Evolutionary conservation across 805 yeast species (phyloP), one percentile per base, ranked within the genome.

Genomic region (Wickerhamomyces hampshirensis): DNA sequence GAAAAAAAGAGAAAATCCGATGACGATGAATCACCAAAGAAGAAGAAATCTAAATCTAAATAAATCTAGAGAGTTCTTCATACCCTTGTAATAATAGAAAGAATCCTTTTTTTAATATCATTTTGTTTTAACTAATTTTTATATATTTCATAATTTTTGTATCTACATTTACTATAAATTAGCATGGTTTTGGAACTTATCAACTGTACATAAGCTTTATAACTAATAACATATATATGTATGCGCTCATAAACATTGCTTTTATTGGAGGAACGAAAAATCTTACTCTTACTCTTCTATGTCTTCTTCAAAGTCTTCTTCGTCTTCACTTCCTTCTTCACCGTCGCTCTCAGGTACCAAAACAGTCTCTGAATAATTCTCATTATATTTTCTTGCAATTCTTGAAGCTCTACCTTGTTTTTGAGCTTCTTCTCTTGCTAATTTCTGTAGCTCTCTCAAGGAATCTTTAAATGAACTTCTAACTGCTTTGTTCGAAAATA

Each of bases 401-500:
- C 93, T 75, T 5, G 88, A 80, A 28, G 82, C 77, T 43, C 69
- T 71, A 23, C 87, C 85, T 4, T 62, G 51, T 18, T 56, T 56
- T 37, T 58, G 55, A 17, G 88, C 85, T 42, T 72, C 78, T 26
- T 62, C 69, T 49, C 73, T 71, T 14, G 91, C 91, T 30, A 51
- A 52, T 10, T 44, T 50, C 63, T 82, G 86, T 34, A 83, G 59
- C 2, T 55, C 57, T 34, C 58, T 65, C 55, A 85, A 65, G 40
- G 80, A 81, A 9, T 64, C 69, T 32, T 71, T 74, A 61, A 91
- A 81, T 3, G 83, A 65, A 31, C 68, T 68, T 52, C 96, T 75
- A 14, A 89, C 89, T 12, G 91, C 71, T 43, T 75, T 68, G 64
- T 93, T 93, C 35, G 86, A 75, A 58, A 89, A 84, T 7, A 80